Base-by-base conservation (phyloP, 2,329 filamentous ascomycete species). In the Fusarium domesticum region DNA sequence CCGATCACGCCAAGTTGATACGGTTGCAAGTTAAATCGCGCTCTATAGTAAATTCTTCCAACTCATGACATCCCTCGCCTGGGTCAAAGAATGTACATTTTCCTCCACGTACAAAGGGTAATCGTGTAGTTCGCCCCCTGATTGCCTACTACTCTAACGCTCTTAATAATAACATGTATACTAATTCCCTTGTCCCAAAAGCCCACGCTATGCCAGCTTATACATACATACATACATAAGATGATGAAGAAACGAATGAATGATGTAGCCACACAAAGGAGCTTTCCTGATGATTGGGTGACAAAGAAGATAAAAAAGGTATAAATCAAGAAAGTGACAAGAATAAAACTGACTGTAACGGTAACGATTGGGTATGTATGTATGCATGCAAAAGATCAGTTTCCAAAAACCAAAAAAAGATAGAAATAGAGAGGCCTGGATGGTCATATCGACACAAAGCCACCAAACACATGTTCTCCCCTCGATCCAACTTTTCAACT, bases 321-420 rank as follows among this genome's bases (percentile, higher is more conserved):
- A 39, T 37, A 20, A 34, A 33, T 33, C 23, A 44, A 18, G 20
- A 38, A 34, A 49, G 52, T 12, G 30, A 45, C 8, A 15, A 42
- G 15, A n/a, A 18, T 15, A 47, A 18, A 39, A 48, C 30, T 28
- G 35, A 31, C 40, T n/a, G 45, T 41, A 16, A 38, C 34, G 37
- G 40, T 47, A 50, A 43, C 45, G 47, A 52, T 50, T 39, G 48
- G 35, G 51, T 54, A 53, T 48, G 49, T 51, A 40, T 56, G 47
- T 46, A 51, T 47, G 49, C 49, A 42, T 52, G 47, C 44, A 49
- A 42, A 39, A 45, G 45, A 54, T 42, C 40, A 37, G 39, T 35
- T 37, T 36, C 37, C 37, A 35, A 41, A 44, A 45, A 38, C 38
- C n/a, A 20, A 32, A 35, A 45, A 41, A 41, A 31, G 18, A 31